Percentiles rank a stretch among this genome's conserved stretches.
phyloP scores from a whole-genome alignment of 2,329 filamentous ascomycete genomes.

The Endocalyx cinctus region DNA sequence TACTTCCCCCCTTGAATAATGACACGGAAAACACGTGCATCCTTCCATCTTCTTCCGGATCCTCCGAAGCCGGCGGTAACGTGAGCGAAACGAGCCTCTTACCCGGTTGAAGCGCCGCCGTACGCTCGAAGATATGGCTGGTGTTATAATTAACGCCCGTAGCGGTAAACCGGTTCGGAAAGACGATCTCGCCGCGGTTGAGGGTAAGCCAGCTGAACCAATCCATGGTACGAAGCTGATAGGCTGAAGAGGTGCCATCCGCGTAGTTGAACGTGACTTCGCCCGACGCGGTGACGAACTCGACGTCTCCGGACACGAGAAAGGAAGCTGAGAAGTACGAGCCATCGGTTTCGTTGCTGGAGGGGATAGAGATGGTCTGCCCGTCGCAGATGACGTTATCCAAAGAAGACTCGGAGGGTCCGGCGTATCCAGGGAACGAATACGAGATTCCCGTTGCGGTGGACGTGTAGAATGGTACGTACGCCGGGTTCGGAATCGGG shows the following conservation, averaged over 20 bases:
- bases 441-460: slow-evolving; percentile 36
- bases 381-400: slow-evolving; percentile 41
- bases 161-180: slow-evolving; percentile 35
- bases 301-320: slow-evolving; percentile 37
- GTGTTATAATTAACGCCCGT: slow-evolving; percentile 26
- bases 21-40: slow-evolving; percentile 40
- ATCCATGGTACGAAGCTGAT: slow-evolving; percentile 38
- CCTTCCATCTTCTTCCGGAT: slow-evolving; percentile 29
- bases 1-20: slow-evolving; percentile 20
- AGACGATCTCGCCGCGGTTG: slow-evolving; percentile 41
- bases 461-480: slow-evolving; percentile 32
- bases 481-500: slow-evolving; percentile 26
- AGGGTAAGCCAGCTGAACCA: slow-evolving; percentile 41
- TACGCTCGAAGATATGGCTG: slow-evolving; percentile 42
- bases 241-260: slow-evolving; percentile 33
- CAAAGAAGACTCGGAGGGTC: slow-evolving; percentile 13
- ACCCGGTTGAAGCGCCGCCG: slow-evolving; percentile 30
- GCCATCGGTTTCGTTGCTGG: slow-evolving; percentile 3
- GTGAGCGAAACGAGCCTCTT: slow-evolving; percentile 35
- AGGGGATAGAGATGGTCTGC: slow-evolving; percentile 33
- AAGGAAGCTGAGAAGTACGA: slow-evolving; percentile 39
- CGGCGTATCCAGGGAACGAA: slow-evolving; percentile 37
- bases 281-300: slow-evolving; percentile 32
- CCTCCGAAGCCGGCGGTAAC: slow-evolving; percentile 35
- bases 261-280: slow-evolving; percentile 38